Percentiles rank a stretch among this genome's conserved stretches.
Conservation (phyloP, 805 yeast species). For the Saccharomycopsis capsularis region DNA sequence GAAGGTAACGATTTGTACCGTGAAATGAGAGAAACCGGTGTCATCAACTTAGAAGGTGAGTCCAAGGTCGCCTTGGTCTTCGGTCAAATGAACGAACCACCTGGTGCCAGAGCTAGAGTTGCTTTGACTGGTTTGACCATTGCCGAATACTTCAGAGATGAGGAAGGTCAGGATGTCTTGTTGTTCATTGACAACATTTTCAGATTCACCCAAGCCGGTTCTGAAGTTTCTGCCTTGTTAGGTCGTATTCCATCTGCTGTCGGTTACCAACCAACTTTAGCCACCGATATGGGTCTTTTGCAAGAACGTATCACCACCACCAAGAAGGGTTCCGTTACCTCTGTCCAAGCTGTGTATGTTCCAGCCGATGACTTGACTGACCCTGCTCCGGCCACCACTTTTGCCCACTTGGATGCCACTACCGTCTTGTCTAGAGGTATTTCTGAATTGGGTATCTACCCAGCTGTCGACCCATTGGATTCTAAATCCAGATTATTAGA, state of each 20-base stretch:
- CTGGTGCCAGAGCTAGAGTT: constrained; percentile 79
- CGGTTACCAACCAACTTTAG: constrained; percentile 99
- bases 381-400: constrained; percentile 99
- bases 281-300: constrained; percentile 99
- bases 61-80: constrained; percentile 98
- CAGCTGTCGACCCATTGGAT: constrained; percentile 99
- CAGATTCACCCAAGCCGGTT: constrained; percentile 99
- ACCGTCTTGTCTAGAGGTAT: constrained; percentile 99
- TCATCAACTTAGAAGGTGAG: constrained; percentile 98
- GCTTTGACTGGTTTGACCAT: constrained; percentile 18
- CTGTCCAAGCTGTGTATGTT: constrained; percentile 99
- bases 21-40: constrained; percentile 99
- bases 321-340: constrained; percentile 98
- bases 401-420: constrained; percentile 99
- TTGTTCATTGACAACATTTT: constrained; percentile 99
- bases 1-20: constrained; percentile 99
- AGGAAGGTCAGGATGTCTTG: constrained; percentile 99
- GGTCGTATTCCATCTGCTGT: constrained; percentile 99
- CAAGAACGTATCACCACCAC: constrained; percentile 99
- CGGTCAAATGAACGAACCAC: constrained; percentile 99
- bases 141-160: constrained; percentile 97
- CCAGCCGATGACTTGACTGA: constrained; percentile 99
- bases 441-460: constrained; percentile 99
- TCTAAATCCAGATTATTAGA: constrained; percentile 98
- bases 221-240: constrained; percentile 98